Base-by-base conservation (phyloP, 75 land plant genomes). In the Picea glauca region DNA sequence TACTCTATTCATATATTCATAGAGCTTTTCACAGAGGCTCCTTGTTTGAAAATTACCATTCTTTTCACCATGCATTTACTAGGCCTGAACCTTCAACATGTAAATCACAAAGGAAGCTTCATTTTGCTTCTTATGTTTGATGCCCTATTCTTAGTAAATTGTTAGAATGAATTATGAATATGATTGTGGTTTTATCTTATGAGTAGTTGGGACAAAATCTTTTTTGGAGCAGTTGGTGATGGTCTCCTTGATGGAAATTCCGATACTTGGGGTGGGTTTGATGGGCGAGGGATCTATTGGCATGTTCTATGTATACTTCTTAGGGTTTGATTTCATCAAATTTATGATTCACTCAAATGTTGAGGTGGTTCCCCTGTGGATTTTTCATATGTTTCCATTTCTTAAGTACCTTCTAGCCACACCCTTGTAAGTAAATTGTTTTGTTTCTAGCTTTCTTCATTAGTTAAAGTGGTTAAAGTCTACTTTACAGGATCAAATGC, bases 51-150 rank as follows among this genome's bases (percentile, higher is more conserved):
- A 15, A 62, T 50, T 83, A 81, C 14, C 87, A 85, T 61, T 76
- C 72, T 23, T 46, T 82, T 60, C 84, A 85, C 59, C 87, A 85
- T 58, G 60, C 80, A 21, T 66, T 84, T 7, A 63, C 81, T 1
- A 60, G 77, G 18, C 74, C 84, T 62, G 87, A 85, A 72, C 85
- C 87, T 43, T 78, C 85, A 13, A 83, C 87, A 68, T 81, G 87
- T 85, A 54, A 59, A 32, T n/a, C 6, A 31, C 26, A 26, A 30
- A 23, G 1, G 17, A 20, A 58, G 15, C 15, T 58, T 15, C 15
- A 58, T 15, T 58, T 58, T 58, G 15, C 59, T 13, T 58, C 15
- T 58, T 7, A 58, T 13, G 15, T 17, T 32, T 66, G 68, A 9
- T 13, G 12, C 15, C 15, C 59, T 13, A 13, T 13, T 58, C 59